Conservation (phyloP, 129 eudicot genomes). For the Sambucus nigra region DNA sequence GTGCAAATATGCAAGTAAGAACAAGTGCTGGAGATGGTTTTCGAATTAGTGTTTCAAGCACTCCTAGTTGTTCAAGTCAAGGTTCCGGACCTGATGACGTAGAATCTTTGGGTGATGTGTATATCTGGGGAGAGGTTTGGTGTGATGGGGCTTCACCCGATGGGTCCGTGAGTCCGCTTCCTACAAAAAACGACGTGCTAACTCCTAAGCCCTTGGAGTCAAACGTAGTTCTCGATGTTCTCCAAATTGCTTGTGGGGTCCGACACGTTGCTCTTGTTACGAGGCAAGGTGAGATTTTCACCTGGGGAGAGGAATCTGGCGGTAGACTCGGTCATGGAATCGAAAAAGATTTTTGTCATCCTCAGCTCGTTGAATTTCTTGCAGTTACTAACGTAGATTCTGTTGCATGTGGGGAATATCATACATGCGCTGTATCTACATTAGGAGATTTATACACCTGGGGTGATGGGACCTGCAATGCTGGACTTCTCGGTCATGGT, state of each 20-base stretch:
- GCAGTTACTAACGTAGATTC: slow-evolving; percentile 55
- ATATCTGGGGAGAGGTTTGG: slow-evolving; percentile 85
- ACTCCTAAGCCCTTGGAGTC: slow-evolving; percentile 64
- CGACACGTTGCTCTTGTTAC: slow-evolving; percentile 81
- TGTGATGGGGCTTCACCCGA: slow-evolving; percentile 43
- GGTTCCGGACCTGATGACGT: slow-evolving; percentile 85
- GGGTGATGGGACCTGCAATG: slow-evolving; percentile 88
- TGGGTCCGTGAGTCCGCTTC: slow-evolving; percentile 29
- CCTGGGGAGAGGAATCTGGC: slow-evolving; percentile 96
- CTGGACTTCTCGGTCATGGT: slow-evolving; percentile 89
- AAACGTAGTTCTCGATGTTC: slow-evolving; percentile 82
- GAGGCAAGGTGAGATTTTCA: slow-evolving; percentile 95
- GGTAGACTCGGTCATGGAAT: slow-evolving; percentile 91
- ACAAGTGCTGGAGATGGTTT: slow-evolving; percentile 68
- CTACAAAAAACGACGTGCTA: slow-evolving; percentile 40
- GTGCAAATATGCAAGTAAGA: slow-evolving; percentile 70
- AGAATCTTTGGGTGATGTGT: slow-evolving; percentile 91
- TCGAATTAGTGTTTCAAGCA: slow-evolving; percentile 83
- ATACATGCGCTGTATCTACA: slow-evolving; percentile 71
- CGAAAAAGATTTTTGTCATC: slow-evolving; percentile 50
- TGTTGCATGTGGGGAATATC: slow-evolving; percentile 86
- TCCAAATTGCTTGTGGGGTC: slow-evolving; percentile 80
- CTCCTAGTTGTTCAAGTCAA: slow-evolving; percentile 83
- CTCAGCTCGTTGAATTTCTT: slow-evolving; percentile 66
- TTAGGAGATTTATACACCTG: slow-evolving; percentile 76